A percentile compares a stretch with the other conserved stretches of the same genome.
phyloP scores from a whole-genome alignment of 192 early-diverging fungal species.

The Podochytrium sp. region DNA sequence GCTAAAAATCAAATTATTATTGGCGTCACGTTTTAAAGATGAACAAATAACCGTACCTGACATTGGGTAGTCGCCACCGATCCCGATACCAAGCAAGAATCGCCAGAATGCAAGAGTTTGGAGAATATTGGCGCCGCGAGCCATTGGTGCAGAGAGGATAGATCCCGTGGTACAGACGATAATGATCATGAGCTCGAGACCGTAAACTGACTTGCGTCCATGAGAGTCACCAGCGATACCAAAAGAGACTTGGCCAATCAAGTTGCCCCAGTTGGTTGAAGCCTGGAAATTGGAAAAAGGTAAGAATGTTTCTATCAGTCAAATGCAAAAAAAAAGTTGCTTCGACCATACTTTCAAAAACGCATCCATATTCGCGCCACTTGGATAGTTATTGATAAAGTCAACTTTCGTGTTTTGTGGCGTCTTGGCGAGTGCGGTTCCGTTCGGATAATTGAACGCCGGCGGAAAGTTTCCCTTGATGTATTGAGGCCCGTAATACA shows the following conservation, averaged over 20 bases:
- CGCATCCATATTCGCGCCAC: constrained; percentile 63
- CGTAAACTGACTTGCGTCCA: constrained; percentile 89
- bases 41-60: no score
- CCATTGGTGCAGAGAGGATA: constrained; percentile 71
- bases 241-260: constrained; percentile 90
- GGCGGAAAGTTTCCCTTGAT: constrained; percentile 81
- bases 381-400: constrained; percentile 26
- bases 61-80: constrained; percentile 95
- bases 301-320: no score
- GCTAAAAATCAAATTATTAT: no score
- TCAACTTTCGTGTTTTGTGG: constrained; percentile 33
- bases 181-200: constrained; percentile 87
- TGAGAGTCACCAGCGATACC: constrained; percentile 86
- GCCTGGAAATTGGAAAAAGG: no score
- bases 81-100: constrained; percentile 88
- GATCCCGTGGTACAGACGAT: constrained; percentile 84
- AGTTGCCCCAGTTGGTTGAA: constrained; percentile 84
- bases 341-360: no score
- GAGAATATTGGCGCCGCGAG: constrained; percentile 68
- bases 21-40: no score
- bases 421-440: constrained; percentile 12
- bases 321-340: no score
- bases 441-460: constrained; percentile 13
- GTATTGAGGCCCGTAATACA: constrained; percentile 92
- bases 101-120: constrained; percentile 85